Evolutionary conservation across 2,329 filamentous ascomycete species (phyloP).

Genomic region (Exophiala xenobiotica): DNA sequence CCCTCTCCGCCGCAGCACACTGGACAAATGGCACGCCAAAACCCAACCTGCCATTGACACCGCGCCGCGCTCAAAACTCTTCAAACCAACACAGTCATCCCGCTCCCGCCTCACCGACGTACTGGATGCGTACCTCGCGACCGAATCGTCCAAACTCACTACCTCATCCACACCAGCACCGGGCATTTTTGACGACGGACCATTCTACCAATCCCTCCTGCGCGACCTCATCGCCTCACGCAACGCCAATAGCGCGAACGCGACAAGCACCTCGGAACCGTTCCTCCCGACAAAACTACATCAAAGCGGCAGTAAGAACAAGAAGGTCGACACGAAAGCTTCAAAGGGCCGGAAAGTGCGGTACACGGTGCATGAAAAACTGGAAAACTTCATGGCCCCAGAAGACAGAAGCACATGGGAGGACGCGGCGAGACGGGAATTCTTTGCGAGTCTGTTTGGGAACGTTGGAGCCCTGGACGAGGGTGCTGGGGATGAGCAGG

Average conservation of each 20-base stretch:
- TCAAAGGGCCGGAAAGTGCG: constrained; percentile 93
- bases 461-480: constrained; percentile 67
- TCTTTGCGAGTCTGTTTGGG: constrained; percentile 74
- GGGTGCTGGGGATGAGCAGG: constrained; percentile 51
- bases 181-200: constrained; percentile 83
- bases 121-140: constrained; percentile 46
- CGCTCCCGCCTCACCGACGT: constrained; percentile 52
- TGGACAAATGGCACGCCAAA: constrained; percentile 90
- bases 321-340: constrained; percentile 89
- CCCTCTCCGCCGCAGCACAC: constrained; percentile 64
- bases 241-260: constrained; percentile 39
- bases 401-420: constrained; percentile 74
- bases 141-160: constrained; percentile 38
- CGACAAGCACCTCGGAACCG: constrained; percentile 47
- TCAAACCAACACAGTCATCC: constrained; percentile 47
- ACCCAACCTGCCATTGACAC: constrained; percentile 59
- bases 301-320: constrained; percentile 51
- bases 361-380: constrained; percentile 92
- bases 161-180: constrained; percentile 40
- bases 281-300: constrained; percentile 41
- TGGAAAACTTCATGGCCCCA: constrained; percentile 96
- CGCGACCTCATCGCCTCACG: constrained; percentile 92
- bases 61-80: constrained; percentile 60
- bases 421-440: constrained; percentile 70
- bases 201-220: constrained; percentile 90